Evolutionary conservation across 441 rosid species (phyloP).

Genomic region (Melastoma candidum): DNA sequence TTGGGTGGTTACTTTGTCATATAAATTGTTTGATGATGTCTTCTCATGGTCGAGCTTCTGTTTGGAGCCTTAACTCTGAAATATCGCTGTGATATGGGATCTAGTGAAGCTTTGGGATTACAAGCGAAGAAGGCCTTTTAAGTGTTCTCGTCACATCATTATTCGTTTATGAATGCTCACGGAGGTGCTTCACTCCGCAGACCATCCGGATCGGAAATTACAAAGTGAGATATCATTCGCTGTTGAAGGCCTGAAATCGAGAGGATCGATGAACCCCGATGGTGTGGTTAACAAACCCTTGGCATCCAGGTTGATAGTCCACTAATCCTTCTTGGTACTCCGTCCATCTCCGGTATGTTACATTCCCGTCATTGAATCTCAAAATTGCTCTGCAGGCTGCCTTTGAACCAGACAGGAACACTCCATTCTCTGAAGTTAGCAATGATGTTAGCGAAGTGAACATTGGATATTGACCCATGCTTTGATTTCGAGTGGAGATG

Average conservation of each 20-base stretch:
- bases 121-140: too few species aligned
- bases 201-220: constrained; percentile 43
- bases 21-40: too few species aligned
- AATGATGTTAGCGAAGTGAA: constrained; percentile 57
- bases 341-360: constrained; percentile 64
- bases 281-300: constrained; percentile 61
- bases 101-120: too few species aligned
- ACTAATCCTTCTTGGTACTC: constrained; percentile 47
- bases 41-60: too few species aligned
- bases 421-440: constrained; percentile 61
- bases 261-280: constrained; percentile 71
- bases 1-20: too few species aligned
- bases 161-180: too few species aligned
- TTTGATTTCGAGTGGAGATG: constrained; percentile 31
- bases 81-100: too few species aligned
- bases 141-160: too few species aligned
- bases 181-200: too few species aligned
- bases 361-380: constrained; percentile 54
- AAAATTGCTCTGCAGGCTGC: constrained; percentile 44
- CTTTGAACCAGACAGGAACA: constrained; percentile 70
- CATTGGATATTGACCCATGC: constrained; percentile 55
- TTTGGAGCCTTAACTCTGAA: too few species aligned
- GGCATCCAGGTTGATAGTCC: constrained; percentile 85
- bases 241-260: constrained; percentile 70
- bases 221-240: constrained; percentile 56